Conservation (phyloP, 441 rosid genomes). For the Aquilaria agallochum region DNA sequence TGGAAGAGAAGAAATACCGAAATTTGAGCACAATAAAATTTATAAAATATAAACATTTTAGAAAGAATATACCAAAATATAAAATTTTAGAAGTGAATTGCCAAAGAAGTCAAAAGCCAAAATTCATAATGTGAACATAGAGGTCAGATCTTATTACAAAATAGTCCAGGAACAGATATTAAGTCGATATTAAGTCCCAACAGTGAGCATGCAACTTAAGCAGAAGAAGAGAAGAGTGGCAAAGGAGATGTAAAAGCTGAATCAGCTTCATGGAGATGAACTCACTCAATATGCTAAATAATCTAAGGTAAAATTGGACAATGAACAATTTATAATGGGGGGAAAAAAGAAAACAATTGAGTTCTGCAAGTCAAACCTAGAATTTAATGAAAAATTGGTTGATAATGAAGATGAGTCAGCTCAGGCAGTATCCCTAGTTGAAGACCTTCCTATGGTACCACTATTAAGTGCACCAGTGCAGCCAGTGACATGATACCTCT, state of each 20-base stretch:
- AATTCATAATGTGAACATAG: too few species aligned
- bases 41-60: too few species aligned
- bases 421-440: constrained; percentile 76
- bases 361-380: constrained; percentile 52
- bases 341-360: background rate
- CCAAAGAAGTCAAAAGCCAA: too few species aligned
- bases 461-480: constrained; percentile 84
- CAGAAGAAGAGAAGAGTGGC: background rate
- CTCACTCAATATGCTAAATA: too few species aligned
- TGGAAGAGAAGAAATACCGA: too few species aligned
- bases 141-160: too few species aligned
- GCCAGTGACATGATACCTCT: constrained; percentile 45
- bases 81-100: too few species aligned
- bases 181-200: background rate
- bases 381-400: constrained; percentile 51
- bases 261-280: background rate
- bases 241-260: background rate
- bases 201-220: background rate
- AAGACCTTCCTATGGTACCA: constrained; percentile 66
- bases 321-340: too few species aligned
- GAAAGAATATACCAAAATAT: too few species aligned
- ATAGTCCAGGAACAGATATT: too few species aligned
- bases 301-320: too few species aligned
- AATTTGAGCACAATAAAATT: too few species aligned
- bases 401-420: constrained; percentile 75